A percentile compares a stretch with the other conserved stretches of the same genome.
These are phyloP conservation scores for Atkinsonella texensis DNA, from an alignment of 2,329 filamentous ascomycete species.

Conservation along the genomic window DNA sequence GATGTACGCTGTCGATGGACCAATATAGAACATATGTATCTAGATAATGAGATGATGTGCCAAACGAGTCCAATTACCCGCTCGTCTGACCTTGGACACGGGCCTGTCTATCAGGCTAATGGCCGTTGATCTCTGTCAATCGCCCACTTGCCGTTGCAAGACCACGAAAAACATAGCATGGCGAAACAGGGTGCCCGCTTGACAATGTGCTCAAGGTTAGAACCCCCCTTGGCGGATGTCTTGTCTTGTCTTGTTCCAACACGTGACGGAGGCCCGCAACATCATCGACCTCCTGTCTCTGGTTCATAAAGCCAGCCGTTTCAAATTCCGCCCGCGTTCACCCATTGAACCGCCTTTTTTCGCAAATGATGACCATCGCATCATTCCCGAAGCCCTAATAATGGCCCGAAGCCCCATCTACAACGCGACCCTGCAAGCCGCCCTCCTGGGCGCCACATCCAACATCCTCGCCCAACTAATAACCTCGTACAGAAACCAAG, in stretches of 20 bases:
- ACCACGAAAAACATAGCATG: background rate
- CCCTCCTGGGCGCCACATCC: constrained; percentile 51
- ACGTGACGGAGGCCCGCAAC: background rate
- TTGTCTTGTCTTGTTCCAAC: background rate
- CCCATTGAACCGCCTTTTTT: background rate
- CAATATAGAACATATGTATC: background rate
- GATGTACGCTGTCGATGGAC: background rate
- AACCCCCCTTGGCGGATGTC: background rate
- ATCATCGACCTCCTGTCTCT: background rate
- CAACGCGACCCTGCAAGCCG: constrained; percentile 51
- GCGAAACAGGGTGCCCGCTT: background rate
- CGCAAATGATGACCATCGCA: no score
- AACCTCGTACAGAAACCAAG: constrained; percentile 46
- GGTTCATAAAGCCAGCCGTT: no score
- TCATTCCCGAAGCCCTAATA: background rate
- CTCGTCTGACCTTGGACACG: background rate
- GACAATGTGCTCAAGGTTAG: background rate
- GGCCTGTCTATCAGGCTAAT: background rate
- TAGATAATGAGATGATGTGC: constrained; percentile 1
- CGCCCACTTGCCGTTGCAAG: background rate
- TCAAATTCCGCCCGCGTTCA: no score
- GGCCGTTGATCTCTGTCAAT: background rate
- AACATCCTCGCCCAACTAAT: constrained; percentile 65
- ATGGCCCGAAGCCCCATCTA: constrained; percentile 37
- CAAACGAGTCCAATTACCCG: background rate